Evolutionary conservation across 2,329 filamentous ascomycete species (phyloP), one percentile per base, ranked within the genome.

Genomic region (Aspergillus jensenii): DNA sequence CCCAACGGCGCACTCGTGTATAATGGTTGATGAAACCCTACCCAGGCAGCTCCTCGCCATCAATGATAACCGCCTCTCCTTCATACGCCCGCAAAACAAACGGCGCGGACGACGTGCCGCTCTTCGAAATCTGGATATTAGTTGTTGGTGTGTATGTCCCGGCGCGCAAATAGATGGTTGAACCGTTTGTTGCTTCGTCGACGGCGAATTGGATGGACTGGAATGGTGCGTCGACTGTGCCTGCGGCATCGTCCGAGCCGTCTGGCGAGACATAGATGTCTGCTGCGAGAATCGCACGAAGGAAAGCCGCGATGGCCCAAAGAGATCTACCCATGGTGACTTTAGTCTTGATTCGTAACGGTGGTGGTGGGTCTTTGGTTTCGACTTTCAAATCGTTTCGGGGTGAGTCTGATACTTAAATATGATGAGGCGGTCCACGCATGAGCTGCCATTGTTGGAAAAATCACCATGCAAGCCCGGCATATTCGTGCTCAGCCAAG

Each of bases 51-150:
- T 48, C 55, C 21, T 64, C 62, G 7, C 62, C 62, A 6, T 64
- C 62, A 17, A 64, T 60, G 3, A 60, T 56, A 6, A 64, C 60
- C 11, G 53, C 47, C n/a, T 64, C 60, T 1, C 58, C 50, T 7
- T 59, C 43, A 23, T 64, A 62, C 1, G 62, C 60, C 3, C 60
- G 52, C 6, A 64, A 51, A 15, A 56, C n/a, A 19, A 60, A 62
- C 3, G 62, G 58, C 5, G 46, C 33, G 4, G 47, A 50, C 1
- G 62, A 8, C 1, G 57, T 59, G 0, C 62, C 62, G 33, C 58
- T 62, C 39, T 64, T 64, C 2, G 52, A 59, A 15, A 64, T 62
- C 31, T 64, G 60, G 9, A 64, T 62, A 23, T 64, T 64, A 1
- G 52, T 50, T 4, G 62, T 59, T 0, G 62, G 62, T 9, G 50